These are phyloP conservation scores for Venturia effusa DNA, from an alignment of 2,329 filamentous ascomycete genomes.

Conservation along the genomic window DNA sequence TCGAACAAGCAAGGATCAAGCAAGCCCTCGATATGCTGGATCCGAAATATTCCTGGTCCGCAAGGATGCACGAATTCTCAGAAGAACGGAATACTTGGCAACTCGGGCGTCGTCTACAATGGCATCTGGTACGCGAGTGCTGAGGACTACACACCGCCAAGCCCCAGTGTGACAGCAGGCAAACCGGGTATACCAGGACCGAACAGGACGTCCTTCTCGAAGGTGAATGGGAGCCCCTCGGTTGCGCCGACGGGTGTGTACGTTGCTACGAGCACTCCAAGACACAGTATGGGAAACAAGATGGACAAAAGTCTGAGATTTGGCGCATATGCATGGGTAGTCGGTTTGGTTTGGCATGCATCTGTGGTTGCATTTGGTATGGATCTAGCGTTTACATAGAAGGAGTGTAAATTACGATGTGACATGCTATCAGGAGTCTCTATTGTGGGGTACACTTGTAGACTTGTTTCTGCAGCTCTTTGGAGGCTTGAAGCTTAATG, in stretches of 20 bases:
- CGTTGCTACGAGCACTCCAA: slow-evolving; percentile 26
- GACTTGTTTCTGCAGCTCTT: neutral
- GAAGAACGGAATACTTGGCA: slow-evolving; percentile 34
- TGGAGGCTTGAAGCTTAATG: neutral
- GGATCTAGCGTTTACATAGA: neutral
- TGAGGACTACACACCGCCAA: slow-evolving; percentile 26
- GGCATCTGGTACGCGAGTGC: slow-evolving; percentile 42
- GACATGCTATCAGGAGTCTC: neutral
- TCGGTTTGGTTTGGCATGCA: neutral
- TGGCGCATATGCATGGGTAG: neutral
- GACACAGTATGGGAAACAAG: neutral
- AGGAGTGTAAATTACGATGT: neutral
- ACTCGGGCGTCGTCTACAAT: slow-evolving; percentile 48
- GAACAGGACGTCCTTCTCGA: neutral
- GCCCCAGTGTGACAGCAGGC: slow-evolving; percentile 20
- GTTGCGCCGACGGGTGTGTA: slow-evolving; percentile 24
- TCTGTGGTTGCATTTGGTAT: neutral
- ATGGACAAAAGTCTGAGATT: neutral
- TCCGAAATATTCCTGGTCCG: slow-evolving; percentile 35
- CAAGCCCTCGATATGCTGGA: slow-evolving; percentile 47
- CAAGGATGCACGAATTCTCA: slow-evolving; percentile 44
- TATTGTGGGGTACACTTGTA: neutral
- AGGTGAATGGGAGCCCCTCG: neutral
- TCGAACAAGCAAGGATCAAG: slow-evolving; percentile 35
- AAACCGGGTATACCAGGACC: slow-evolving; percentile 21